Conservation (phyloP, 2,329 filamentous ascomycete genomes). For the Pezicula radicicola region DNA sequence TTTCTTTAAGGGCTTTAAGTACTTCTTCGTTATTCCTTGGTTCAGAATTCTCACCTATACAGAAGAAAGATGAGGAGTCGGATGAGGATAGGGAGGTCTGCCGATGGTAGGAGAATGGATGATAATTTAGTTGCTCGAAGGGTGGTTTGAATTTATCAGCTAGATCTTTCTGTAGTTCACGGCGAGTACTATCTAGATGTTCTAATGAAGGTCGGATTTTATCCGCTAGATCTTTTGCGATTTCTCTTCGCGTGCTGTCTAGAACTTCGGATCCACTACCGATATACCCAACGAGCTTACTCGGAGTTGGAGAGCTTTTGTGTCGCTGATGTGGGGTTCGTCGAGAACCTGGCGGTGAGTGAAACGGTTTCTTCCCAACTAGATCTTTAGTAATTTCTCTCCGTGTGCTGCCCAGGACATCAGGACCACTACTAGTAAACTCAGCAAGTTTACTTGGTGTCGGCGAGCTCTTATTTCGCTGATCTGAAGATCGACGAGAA, state of each 20-base stretch:
- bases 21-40: not conserved
- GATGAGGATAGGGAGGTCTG: not conserved
- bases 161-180: conserved; percentile 2
- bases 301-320: conserved; percentile 2
- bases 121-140: conserved; percentile 8
- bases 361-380: not conserved
- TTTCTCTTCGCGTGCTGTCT: conserved; percentile 10
- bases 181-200: conserved; percentile 9
- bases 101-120: conserved; percentile 2
- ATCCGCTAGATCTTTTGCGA: conserved; percentile 1
- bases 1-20: not conserved
- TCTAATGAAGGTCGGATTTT: conserved; percentile 10
- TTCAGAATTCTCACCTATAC: conserved; percentile 7
- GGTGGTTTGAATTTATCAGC: conserved; percentile 8
- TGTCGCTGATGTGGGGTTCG: not conserved
- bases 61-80: conserved; percentile 12
- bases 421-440: conserved; percentile 7
- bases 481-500: not conserved
- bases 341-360: not conserved
- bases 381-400: not conserved
- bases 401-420: not conserved
- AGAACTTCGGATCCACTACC: conserved; percentile 7
- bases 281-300: conserved; percentile 9
- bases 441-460: conserved; percentile 5
- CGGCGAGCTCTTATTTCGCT: conserved; percentile 3